Conservation (phyloP, 805 yeast genomes). For the Sugiyamaella boreocaroliniensis region DNA sequence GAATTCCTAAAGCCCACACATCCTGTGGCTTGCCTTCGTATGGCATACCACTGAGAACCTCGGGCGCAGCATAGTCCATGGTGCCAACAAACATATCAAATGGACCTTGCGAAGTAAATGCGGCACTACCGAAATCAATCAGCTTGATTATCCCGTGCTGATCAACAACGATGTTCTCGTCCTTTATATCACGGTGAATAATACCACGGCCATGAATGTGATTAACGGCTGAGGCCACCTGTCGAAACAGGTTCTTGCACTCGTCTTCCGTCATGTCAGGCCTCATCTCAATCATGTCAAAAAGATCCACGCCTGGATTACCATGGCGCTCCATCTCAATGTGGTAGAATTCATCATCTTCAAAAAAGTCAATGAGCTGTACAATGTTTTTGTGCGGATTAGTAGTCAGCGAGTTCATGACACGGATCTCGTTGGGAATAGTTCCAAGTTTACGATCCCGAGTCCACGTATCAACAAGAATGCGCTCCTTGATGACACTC, state of each 20-base stretch:
- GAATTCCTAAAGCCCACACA: conserved; percentile 92
- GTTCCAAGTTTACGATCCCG: conserved; percentile 87
- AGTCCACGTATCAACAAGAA: conserved; percentile 95
- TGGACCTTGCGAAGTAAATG: conserved; percentile 84
- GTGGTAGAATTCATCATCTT: conserved; percentile 83
- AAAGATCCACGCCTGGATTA: conserved; percentile 81
- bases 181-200: conserved; percentile 91
- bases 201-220: conserved; percentile 83
- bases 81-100: conserved; percentile 98
- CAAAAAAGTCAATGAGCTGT: conserved; percentile 83
- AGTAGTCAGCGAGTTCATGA: conserved; percentile 63
- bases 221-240: conserved; percentile 67
- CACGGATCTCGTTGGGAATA: conserved; percentile 92
- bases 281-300: conserved; percentile 84
- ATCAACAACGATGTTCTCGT: conserved; percentile 87
- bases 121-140: conserved; percentile 95
- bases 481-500: conserved; percentile 85
- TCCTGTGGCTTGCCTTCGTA: conserved; percentile 94
- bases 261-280: conserved; percentile 75
- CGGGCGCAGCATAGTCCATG: conserved; percentile 96
- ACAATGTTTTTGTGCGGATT: conserved; percentile 83
- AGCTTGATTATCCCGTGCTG: conserved; percentile 66
- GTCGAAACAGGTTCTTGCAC: conserved; percentile 70
- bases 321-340: conserved; percentile 91
- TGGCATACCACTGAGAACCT: conserved; percentile 79